Evolutionary conservation across 2,329 filamentous ascomycete species (phyloP), one percentile per base, ranked within the genome.

Genomic region (Ophiostoma tasmaniense): DNA sequence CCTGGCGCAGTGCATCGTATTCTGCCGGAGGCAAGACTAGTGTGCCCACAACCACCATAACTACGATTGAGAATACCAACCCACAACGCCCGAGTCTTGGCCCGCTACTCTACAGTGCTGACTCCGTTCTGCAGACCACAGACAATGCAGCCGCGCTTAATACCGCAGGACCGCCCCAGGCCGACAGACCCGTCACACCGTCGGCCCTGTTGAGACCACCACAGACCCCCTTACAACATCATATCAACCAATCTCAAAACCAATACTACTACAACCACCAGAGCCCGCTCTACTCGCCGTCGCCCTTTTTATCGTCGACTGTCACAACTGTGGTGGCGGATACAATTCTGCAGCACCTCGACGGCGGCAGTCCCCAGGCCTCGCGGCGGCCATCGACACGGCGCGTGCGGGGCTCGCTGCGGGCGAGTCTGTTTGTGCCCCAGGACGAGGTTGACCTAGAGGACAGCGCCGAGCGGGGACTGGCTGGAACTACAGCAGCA

Each of bases 241-340:
- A 17, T 42, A 67, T 7, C 22, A 61, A 28, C 4, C 28, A 62
- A 14, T 35, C 28, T 20, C 35, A 37, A 17, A 64, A 33, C 6
- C 35, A 28, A 22, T 45, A 65, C 35, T 65, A 42, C 37, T 68
- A 68, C 69, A 28, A 35, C 71, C 77, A 80, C 71, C 77, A 80
- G 35, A 81, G 81, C 39, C 80, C 82, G 1, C 81, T 87, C 50
- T 85, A 87, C 71, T 87, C 85, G 2, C 85, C 85, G 13, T 87
- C 85, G 0, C 85, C 85, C 0, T 79, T 73, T 42, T 37, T 87
- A 42, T 86, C 85, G 1, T 86, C 85, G 0, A 87, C 85, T 1
- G 83, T 88, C 50, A 85, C 81, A 22, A 83, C 84, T 0, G 84
- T 85, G 0, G 83, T 88, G 61, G 83, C 84, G 59, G 85, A 87